These are phyloP conservation scores for Podospora conica DNA, from an alignment of 495 filamentous ascomycete genomes.

Conservation along the genomic window DNA sequence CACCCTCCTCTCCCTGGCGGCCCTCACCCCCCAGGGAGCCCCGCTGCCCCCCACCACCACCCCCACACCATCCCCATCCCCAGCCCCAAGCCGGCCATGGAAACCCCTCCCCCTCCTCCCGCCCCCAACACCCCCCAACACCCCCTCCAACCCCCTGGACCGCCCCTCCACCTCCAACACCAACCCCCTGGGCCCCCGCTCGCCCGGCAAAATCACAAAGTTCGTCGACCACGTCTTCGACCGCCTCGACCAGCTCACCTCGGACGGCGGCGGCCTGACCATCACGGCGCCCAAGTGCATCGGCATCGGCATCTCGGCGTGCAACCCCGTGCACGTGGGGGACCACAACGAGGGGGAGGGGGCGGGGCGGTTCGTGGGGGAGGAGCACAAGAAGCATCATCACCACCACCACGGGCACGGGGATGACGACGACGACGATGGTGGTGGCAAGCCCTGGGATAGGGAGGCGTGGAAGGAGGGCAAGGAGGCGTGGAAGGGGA, in stretches of 20 bases:
- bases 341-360: background rate
- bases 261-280: constrained; percentile 4
- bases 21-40: no score
- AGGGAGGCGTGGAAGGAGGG: background rate
- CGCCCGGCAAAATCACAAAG: no score
- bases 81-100: no score
- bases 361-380: background rate
- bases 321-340: constrained; percentile 22
- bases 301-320: constrained; percentile 25
- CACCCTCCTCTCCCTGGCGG: no score
- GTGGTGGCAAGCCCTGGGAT: no score
- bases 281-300: constrained; percentile 14
- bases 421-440: no score
- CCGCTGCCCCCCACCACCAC: no score
- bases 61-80: no score
- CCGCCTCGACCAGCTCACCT: background rate
- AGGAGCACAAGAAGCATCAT: background rate
- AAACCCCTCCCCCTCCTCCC: no score
- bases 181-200: background rate
- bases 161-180: background rate
- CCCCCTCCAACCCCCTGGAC: no score
- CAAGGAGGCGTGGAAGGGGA: background rate
- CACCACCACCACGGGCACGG: no score
- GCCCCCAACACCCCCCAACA: no score
- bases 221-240: background rate